Conservation (phyloP, 495 filamentous ascomycete species). For the Podospora bellae-mahoneyi region DNA sequence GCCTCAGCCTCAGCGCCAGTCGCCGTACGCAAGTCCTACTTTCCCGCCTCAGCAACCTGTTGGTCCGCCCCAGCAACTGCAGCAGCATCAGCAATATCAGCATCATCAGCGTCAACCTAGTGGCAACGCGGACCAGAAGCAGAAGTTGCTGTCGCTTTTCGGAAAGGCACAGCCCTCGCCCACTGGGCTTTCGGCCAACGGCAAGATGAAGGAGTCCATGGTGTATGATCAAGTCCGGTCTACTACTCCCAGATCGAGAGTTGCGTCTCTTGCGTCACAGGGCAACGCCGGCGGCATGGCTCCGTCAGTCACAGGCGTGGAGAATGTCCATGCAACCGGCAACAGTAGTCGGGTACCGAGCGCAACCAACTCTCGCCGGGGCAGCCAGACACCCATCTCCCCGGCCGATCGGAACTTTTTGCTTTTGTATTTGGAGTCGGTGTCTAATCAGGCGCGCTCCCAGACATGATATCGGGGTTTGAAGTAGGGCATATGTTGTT, state of each 20-base stretch:
- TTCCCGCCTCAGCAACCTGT: conserved; percentile 14
- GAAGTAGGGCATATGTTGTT: background rate
- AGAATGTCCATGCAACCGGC: background rate
- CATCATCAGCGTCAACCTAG: conserved; percentile 27
- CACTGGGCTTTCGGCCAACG: conserved; percentile 38
- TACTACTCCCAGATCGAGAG: conserved; percentile 39
- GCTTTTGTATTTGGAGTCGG: conserved; percentile 63
- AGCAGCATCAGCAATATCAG: conserved; percentile 15
- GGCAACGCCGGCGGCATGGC: conserved; percentile 14
- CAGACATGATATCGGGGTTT: background rate
- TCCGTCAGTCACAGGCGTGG: conserved; percentile 9
- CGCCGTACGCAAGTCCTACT: conserved; percentile 11
- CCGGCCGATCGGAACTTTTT: conserved; percentile 73
- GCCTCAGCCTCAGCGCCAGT: conserved; percentile 15
- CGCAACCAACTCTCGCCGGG: conserved; percentile 37
- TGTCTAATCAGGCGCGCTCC: conserved; percentile 30
- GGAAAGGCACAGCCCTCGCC: conserved; percentile 49
- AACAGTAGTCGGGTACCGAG: conserved; percentile 26
- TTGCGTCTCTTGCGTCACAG: conserved; percentile 39
- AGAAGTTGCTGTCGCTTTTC: conserved; percentile 67
- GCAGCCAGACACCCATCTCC: conserved; percentile 55
- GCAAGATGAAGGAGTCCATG: conserved; percentile 34
- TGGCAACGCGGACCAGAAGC: conserved; percentile 58
- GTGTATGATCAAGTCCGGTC: conserved; percentile 38
- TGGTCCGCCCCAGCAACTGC: conserved; percentile 17